Evolutionary conservation across 345 rosid species (phyloP).

Genomic region (Heritiera littoralis): DNA sequence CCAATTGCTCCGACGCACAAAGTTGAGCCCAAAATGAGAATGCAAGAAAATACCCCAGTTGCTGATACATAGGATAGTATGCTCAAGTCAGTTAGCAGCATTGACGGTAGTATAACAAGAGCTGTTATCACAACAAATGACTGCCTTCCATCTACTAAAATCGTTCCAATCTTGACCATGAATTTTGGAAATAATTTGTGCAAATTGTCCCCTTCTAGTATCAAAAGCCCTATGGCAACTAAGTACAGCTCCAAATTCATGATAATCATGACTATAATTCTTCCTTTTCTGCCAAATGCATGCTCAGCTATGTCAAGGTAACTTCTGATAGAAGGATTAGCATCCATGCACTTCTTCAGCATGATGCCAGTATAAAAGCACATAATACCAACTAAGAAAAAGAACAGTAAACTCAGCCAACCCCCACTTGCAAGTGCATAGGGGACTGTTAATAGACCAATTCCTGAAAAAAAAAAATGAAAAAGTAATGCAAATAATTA

Average conservation of each 20-base stretch:
- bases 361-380: not conserved
- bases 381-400: not conserved
- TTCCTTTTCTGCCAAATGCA: not conserved
- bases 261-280: not conserved
- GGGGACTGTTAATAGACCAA: not conserved
- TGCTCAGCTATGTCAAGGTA: not conserved
- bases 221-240: not conserved
- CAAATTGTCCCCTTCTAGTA: not conserved
- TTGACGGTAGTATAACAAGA: not conserved
- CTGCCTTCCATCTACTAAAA: not conserved
- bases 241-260: not conserved
- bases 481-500: too few species aligned
- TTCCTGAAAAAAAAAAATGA: not conserved
- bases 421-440: not conserved
- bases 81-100: not conserved
- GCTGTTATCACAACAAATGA: not conserved
- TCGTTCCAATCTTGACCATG: not conserved
- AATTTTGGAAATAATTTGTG: not conserved
- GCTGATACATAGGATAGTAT: not conserved
- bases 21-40: not conserved
- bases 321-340: not conserved
- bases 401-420: not conserved
- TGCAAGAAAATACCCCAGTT: not conserved
- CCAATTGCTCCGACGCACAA: not conserved
- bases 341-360: not conserved